Evolutionary conservation across 2,329 filamentous ascomycete genomes (phyloP).

Genomic region (Hypoxylon sp.): DNA sequence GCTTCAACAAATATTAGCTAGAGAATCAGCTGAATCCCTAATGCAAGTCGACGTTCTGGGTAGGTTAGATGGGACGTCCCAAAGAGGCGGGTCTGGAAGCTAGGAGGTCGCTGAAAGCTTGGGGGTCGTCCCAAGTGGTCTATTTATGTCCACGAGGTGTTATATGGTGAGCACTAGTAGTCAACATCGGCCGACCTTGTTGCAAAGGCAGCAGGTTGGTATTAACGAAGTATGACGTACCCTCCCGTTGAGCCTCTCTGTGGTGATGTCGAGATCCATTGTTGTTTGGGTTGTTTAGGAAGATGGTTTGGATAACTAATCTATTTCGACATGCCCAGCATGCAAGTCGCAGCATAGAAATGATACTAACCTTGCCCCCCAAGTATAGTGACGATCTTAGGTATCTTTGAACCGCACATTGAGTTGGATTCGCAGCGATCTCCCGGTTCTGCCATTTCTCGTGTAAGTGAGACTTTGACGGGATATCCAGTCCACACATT

Average conservation of each 20-base stretch:
- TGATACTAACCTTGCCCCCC: slow-evolving; percentile 9
- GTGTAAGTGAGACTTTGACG: slow-evolving; percentile 28
- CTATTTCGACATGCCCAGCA: slow-evolving; percentile 19
- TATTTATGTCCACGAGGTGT: slow-evolving; percentile 32
- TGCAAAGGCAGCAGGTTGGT: slow-evolving; percentile 8
- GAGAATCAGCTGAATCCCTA: slow-evolving; percentile 17
- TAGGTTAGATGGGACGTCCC: slow-evolving; percentile 23
- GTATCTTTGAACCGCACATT: slow-evolving; percentile 24
- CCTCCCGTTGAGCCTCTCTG: slow-evolving; percentile 21
- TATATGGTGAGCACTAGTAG: slow-evolving; percentile 38
- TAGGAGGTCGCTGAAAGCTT: slow-evolving; percentile 15
- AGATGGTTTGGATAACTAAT: no score
- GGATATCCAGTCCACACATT: slow-evolving; percentile 17
- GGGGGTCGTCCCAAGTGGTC: slow-evolving; percentile 20
- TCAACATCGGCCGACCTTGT: slow-evolving; percentile 25
- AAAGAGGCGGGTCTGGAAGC: slow-evolving; percentile 24
- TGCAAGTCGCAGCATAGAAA: slow-evolving; percentile 10
- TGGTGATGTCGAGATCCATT: no score
- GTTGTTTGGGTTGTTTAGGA: no score
- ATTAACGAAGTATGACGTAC: slow-evolving; percentile 28
- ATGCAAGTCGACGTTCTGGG: slow-evolving; percentile 30
- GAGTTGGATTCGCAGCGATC: slow-evolving; percentile 23
- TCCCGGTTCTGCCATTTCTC: slow-evolving; percentile 18
- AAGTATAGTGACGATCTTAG: slow-evolving; percentile 22
- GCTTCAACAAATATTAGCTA: no score